Evolutionary conservation across 2,329 filamentous ascomycete species (phyloP), one percentile per base, ranked within the genome.

Genomic region (Talaromyces sp.): DNA sequence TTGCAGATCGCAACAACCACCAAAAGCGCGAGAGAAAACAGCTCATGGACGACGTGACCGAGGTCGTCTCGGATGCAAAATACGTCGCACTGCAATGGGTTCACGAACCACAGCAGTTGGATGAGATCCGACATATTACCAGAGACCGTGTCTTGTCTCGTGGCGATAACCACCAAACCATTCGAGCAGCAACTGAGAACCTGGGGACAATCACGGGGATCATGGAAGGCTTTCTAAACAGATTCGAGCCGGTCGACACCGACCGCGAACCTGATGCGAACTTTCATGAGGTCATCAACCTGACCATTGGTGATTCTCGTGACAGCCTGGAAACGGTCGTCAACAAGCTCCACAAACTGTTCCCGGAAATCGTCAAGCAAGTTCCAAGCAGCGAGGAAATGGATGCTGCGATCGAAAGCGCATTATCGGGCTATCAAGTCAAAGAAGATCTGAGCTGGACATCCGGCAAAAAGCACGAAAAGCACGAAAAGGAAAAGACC

Each of bases 81-180:
- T 86, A 96, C 57, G 88, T 99, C 17, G 93, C 92, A 24, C 80
- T 99, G 12, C 89, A 97, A 68, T 99, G 92, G 70, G 87, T 90
- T 7, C 94, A 97, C 70, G 85, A 92, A 60, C 79, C 79, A 1
- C 80, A 80, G 63, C 79, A 91, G 65, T 83, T 94, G 8, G 83
- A 89, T 55, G 80, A 84, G 32, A 90, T 97, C 63, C 85, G 90
- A 51, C 79, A 84, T 60, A 81, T 93, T 27, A 96, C 92, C 0
- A 87, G 85, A 60, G 83, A 87, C 64, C 87, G 94, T 55, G 91
- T 99, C 0, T 78, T 97, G 21, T 83, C 85, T 6, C 88, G 94
- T 24, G 94, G 94, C 14, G 92, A 99, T 74, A 97, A 97, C 69
- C 94, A 99, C 73, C 94, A 99, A 76, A 99, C 94, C 0, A 97